These are phyloP conservation scores for Yamadazyma nakazawae DNA, from an alignment of 805 yeast genomes.

Conservation along the genomic window DNA sequence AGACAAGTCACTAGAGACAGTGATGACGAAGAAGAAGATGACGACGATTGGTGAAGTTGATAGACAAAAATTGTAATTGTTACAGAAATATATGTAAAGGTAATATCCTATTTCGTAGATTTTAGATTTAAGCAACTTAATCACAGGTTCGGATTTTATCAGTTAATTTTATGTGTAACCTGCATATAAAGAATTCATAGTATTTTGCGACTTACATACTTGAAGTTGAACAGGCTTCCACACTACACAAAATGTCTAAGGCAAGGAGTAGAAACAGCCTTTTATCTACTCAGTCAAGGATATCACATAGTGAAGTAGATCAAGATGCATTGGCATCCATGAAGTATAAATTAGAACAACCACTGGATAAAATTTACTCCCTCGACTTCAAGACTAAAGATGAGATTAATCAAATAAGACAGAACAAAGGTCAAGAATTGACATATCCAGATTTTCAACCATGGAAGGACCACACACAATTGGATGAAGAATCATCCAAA, in stretches of 20 bases:
- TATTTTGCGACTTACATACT: constrained; percentile 1
- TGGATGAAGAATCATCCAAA: constrained; percentile 15
- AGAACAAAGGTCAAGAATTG: constrained; percentile 3
- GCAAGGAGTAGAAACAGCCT: constrained; percentile 25
- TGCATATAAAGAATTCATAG: neutral
- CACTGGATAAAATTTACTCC: constrained; percentile 32
- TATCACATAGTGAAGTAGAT: constrained; percentile 17
- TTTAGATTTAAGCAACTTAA: no score
- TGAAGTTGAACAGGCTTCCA: neutral
- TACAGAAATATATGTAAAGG: neutral
- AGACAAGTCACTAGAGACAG: constrained; percentile 62
- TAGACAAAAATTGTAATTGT: neutral
- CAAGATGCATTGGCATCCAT: constrained; percentile 33
- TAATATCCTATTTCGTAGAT: no score
- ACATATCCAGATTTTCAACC: constrained; percentile 70
- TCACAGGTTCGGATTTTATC: no score
- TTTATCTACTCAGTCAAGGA: constrained; percentile 21
- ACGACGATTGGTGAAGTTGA: constrained; percentile 31
- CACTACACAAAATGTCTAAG: constrained; percentile 23
- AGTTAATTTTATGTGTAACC: neutral
- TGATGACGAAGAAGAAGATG: constrained; percentile 70
- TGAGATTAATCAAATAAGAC: constrained; percentile 2
- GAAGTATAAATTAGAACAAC: constrained; percentile 36
- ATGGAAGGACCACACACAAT: constrained; percentile 56
- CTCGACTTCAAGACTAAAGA: constrained; percentile 17